Percentiles rank a stretch among this genome's conserved stretches.
Evolutionary conservation across 129 eudicot genomes (phyloP).

Genomic region (Smallanthus sonchifolius): DNA sequence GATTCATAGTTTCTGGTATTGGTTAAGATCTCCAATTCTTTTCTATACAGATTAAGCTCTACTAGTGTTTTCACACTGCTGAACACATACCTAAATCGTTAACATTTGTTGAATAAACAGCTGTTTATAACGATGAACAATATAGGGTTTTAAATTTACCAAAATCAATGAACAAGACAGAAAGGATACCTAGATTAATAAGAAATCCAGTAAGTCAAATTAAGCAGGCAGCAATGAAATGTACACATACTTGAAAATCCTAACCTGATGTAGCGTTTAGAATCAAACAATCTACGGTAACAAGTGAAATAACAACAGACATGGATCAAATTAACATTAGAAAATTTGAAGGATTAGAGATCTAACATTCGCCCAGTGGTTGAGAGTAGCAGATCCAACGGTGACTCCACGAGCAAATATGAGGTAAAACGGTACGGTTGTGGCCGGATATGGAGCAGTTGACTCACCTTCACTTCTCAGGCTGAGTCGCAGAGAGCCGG

Average conservation of each 20-base stretch:
- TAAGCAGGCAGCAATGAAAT: background rate
- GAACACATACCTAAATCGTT: background rate
- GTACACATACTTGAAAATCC: background rate
- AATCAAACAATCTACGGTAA: background rate
- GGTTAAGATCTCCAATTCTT: too few species aligned
- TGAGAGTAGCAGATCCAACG: background rate
- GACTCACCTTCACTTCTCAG: background rate
- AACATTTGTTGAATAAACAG: background rate
- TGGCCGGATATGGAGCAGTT: too few species aligned
- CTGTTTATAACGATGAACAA: background rate
- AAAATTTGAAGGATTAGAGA: background rate
- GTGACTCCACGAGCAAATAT: too few species aligned
- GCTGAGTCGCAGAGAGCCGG: background rate
- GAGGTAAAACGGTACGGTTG: background rate
- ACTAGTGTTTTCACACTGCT: background rate
- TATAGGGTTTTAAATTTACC: background rate
- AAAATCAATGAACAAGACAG: background rate
- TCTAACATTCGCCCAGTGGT: background rate
- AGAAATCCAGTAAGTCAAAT: background rate
- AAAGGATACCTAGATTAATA: background rate
- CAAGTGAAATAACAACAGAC: background rate
- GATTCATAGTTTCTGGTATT: background rate
- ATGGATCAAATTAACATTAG: background rate
- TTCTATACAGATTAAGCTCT: background rate
- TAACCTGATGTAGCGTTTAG: background rate